These are phyloP conservation scores for Thermothielavioides terrestris DNA, from an alignment of 495 filamentous ascomycete species.

Conservation along the genomic window DNA sequence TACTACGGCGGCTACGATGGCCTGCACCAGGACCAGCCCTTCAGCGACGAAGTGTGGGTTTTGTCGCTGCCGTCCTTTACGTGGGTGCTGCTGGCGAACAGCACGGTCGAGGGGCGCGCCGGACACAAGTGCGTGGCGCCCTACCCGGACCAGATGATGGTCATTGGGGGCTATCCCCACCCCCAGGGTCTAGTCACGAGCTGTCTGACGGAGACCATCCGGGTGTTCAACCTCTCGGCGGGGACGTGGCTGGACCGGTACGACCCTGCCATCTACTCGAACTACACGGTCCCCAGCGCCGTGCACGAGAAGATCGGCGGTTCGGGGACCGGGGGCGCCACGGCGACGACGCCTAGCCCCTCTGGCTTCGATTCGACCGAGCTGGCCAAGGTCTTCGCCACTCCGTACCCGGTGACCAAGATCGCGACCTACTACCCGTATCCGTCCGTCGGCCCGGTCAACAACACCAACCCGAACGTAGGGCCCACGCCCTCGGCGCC, in stretches of 20 bases:
- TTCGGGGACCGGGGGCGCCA: constrained; percentile 51
- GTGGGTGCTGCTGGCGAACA: constrained; percentile 56
- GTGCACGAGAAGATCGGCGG: constrained; percentile 55
- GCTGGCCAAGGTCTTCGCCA: constrained; percentile 46
- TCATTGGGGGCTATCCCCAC: constrained; percentile 48
- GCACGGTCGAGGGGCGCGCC: constrained; percentile 43
- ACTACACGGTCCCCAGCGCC: constrained; percentile 54
- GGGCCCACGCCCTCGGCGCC: constrained; percentile 1
- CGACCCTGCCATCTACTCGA: constrained; percentile 46
- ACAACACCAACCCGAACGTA: constrained; percentile 27
- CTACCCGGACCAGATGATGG: constrained; percentile 67
- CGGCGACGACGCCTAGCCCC: constrained; percentile 37
- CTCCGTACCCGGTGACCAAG: constrained; percentile 47
- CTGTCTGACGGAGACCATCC: constrained; percentile 51
- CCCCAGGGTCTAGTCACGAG: constrained; percentile 6
- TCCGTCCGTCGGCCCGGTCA: constrained; percentile 17
- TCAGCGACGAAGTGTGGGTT: constrained; percentile 62
- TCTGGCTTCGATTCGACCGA: constrained; percentile 42
- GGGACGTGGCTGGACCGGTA: constrained; percentile 50
- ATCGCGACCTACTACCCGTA: constrained; percentile 57
- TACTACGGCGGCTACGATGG: constrained; percentile 65
- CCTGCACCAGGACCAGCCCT: constrained; percentile 23
- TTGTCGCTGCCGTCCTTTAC: constrained; percentile 66
- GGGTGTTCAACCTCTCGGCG: constrained; percentile 57
- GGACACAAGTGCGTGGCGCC: constrained; percentile 58